phyloP scores from a whole-genome alignment of 2,329 filamentous ascomycete genomes.

The Mycosphaerella sp. region DNA sequence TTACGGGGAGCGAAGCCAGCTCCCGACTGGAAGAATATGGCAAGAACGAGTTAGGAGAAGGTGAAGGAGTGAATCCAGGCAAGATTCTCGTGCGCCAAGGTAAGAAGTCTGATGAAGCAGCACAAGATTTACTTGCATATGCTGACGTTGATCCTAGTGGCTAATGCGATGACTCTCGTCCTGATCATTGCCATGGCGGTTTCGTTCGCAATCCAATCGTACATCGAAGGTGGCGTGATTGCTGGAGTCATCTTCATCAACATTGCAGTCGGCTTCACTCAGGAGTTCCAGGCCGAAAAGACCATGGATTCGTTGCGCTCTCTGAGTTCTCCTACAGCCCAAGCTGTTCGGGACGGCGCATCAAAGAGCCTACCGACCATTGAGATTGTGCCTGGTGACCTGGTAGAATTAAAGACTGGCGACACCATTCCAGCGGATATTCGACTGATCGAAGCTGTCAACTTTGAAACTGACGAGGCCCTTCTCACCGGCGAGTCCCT shows the following conservation, averaged over 20 bases:
- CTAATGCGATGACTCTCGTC: slow-evolving; percentile 70
- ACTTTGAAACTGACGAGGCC: slow-evolving; percentile 72
- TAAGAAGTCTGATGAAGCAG: neutral
- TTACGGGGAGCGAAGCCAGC: slow-evolving; percentile 55
- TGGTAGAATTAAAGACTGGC: slow-evolving; percentile 43
- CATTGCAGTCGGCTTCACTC: slow-evolving; percentile 42
- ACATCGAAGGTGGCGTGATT: slow-evolving; percentile 46
- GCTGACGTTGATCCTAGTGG: slow-evolving; percentile 37
- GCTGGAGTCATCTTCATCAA: slow-evolving; percentile 42
- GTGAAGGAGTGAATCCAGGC: slow-evolving; percentile 59
- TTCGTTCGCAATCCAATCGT: slow-evolving; percentile 43
- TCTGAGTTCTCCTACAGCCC: slow-evolving; percentile 43
- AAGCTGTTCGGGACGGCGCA: slow-evolving; percentile 42
- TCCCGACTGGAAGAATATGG: slow-evolving; percentile 56
- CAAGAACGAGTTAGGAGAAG: slow-evolving; percentile 64
- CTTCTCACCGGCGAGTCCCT: slow-evolving; percentile 68
- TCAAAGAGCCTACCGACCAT: slow-evolving; percentile 37
- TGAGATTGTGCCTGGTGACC: slow-evolving; percentile 44
- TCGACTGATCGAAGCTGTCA: slow-evolving; percentile 41
- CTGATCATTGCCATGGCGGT: slow-evolving; percentile 46
- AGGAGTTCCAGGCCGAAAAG: slow-evolving; percentile 45
- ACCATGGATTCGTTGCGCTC: slow-evolving; percentile 46
- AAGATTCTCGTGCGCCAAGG: slow-evolving; percentile 65
- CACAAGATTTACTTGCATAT: neutral
- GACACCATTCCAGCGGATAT: slow-evolving; percentile 47